Base-by-base conservation (phyloP, 2,329 filamentous ascomycete genomes). In the Paraconiothyrium sp. region DNA sequence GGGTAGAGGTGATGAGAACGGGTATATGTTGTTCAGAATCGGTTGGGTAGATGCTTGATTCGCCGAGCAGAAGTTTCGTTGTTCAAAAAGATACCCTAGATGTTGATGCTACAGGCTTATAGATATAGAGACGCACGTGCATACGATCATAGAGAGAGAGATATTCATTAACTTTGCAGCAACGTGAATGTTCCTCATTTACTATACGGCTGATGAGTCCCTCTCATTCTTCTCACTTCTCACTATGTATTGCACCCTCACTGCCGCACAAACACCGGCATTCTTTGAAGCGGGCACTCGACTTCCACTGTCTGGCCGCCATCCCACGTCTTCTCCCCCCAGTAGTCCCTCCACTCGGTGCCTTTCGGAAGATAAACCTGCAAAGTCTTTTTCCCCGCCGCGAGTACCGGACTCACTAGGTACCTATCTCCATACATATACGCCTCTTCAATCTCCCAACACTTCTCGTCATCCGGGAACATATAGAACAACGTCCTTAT, bases 371-470 rank as follows among this genome's bases (percentile, higher is more conserved):
- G 72, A 69, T 90, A 90, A 0, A 85, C 83, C 6, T 72, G 77
- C 6, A 79, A 78, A 37, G 72, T 80, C 13, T 72, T 78, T 67
- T 83, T 75, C 0, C 83, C 83, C 0, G 84, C 72, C n/a, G 80
- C 70, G 58, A 90, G 67, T 0, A 90, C 81, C 0, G 88, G 88
- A 13, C 81, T 84, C 8, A 85, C 82, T 14, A 90, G 76, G 68
- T 89, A 90, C 69, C 83, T 85, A 16, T 76, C 70, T 0, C 88
- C 89, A 67, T 85, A 91, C 83, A 91, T 86, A 70, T 90, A 90
- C 78, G 90, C 84, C 35, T 83, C 83, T 55, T 87, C 85, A 3
- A 89, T 71, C 4, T 83, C 80, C 88, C 89, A 90, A 16, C 81
- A 79, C 59, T 70, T 74, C 13, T 74, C 51, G 61, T 90, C 88